Evolutionary conservation across 164 flowering plant species (phyloP).

Genomic region (Berberis vulgaris): DNA sequence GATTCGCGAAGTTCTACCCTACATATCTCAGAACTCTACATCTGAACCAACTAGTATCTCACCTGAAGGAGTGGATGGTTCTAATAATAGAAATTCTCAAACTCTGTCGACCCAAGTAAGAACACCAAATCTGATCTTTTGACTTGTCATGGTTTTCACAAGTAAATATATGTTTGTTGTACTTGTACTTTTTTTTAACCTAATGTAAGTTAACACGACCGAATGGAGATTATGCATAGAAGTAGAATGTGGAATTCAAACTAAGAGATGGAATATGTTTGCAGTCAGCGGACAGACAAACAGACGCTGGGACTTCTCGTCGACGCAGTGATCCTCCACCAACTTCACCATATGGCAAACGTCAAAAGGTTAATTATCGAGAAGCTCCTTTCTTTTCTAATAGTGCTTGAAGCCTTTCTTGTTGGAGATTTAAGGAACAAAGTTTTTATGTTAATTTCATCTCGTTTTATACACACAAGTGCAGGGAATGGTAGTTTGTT

Average conservation of each 20-base stretch:
- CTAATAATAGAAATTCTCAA: constrained; percentile 9
- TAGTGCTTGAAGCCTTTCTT: too few relatives aligned
- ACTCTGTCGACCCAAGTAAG: constrained; percentile 24
- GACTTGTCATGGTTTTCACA: background rate
- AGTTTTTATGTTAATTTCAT: too few relatives aligned
- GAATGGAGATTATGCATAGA: background rate
- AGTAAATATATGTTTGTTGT: background rate
- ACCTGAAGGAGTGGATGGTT: constrained; percentile 10
- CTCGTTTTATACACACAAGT: too few relatives aligned
- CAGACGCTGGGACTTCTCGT: constrained; percentile 18
- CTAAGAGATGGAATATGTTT: constrained; percentile 1
- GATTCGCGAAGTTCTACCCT: constrained; percentile 51
- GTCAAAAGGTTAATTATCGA: constrained; percentile 45
- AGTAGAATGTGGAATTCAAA: background rate
- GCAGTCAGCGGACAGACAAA: constrained; percentile 26
- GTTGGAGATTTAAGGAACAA: too few relatives aligned
- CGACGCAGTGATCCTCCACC: constrained; percentile 19
- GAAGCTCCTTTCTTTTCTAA: background rate
- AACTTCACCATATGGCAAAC: constrained; percentile 40
- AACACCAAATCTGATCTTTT: background rate
- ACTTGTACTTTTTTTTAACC: background rate
- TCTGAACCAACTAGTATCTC: constrained; percentile 3
- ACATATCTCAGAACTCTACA: constrained; percentile 25
- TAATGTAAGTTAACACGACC: background rate
- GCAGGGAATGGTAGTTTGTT: too few relatives aligned